Conservation (phyloP, 768 basidiomycete species). For the Suillus placidus region DNA sequence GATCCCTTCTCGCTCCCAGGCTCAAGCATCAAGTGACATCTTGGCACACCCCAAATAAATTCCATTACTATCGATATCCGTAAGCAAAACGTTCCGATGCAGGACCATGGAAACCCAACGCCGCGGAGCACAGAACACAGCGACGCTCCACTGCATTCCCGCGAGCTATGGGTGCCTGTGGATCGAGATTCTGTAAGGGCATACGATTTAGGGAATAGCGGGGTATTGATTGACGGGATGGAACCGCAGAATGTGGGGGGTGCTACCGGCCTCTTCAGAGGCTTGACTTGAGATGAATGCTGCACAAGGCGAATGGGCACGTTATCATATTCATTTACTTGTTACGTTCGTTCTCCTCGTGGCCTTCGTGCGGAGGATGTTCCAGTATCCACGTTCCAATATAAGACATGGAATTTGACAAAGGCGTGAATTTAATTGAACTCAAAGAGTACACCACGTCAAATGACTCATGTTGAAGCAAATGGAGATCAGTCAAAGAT, state of each 20-base stretch:
- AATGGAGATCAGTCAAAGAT: slow-evolving; percentile 9
- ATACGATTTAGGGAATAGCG: slow-evolving; percentile 8
- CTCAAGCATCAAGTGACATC: not conserved
- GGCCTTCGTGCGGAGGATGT: slow-evolving; percentile 3
- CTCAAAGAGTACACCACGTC: not conserved
- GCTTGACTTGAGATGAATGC: not conserved
- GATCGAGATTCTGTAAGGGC: slow-evolving; percentile 9
- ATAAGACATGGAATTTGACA: not conserved
- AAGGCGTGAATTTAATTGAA: slow-evolving; percentile 5
- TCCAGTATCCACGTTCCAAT: slow-evolving; percentile 2
- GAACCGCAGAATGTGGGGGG: slow-evolving; percentile 5
- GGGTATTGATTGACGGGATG: slow-evolving; percentile 10
- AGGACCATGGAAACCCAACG: slow-evolving; percentile 9
- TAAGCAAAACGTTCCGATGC: not conserved
- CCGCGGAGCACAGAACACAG: slow-evolving; percentile 9
- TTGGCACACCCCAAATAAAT: slow-evolving; percentile 6
- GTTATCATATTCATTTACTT: not conserved
- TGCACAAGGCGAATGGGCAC: not conserved
- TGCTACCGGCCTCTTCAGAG: not conserved
- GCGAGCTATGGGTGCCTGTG: slow-evolving; percentile 10
- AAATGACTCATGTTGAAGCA: not conserved
- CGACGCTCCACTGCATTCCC: slow-evolving; percentile 6
- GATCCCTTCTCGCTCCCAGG: slow-evolving; percentile 3
- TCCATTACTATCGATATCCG: slow-evolving; percentile 1
- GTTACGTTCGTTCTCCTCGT: slow-evolving; percentile 1